These are phyloP conservation scores for Coemansia sp. DNA, from an alignment of 192 early-diverging fungal species.

Conservation along the genomic window DNA sequence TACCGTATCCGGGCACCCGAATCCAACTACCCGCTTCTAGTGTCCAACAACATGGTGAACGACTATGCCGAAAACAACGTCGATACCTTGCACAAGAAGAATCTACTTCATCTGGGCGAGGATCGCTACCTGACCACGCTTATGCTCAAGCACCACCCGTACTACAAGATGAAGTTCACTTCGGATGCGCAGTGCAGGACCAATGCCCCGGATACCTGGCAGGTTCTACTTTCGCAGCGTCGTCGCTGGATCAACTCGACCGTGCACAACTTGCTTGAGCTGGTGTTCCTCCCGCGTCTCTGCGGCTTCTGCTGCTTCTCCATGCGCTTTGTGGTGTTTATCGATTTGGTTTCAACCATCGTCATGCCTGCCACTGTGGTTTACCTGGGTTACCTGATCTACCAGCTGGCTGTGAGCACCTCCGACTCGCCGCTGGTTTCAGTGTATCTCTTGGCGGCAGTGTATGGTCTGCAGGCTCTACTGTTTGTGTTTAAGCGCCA, in stretches of 20 bases:
- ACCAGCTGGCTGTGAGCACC: constrained; percentile 57
- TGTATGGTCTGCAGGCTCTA: constrained; percentile 87
- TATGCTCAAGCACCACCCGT: constrained; percentile 98
- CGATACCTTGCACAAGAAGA: constrained; percentile 98
- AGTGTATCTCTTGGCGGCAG: constrained; percentile 79
- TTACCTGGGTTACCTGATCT: constrained; percentile 87
- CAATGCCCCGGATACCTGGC: constrained; percentile 94
- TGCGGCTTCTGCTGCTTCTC: constrained; percentile 99
- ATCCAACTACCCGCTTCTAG: constrained; percentile 88
- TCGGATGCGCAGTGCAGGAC: constrained; percentile 95
- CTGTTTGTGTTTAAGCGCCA: constrained; percentile 89
- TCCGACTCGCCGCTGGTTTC: constrained; percentile 74
- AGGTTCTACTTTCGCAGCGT: constrained; percentile 94
- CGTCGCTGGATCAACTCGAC: constrained; percentile 99
- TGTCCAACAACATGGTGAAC: constrained; percentile 77
- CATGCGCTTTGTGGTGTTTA: constrained; percentile 94
- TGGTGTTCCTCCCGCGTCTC: constrained; percentile 88
- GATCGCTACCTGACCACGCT: constrained; percentile 96
- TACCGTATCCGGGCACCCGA: constrained; percentile 92
- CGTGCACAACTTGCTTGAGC: constrained; percentile 96
- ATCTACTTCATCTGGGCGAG: constrained; percentile 97
- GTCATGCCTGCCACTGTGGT: constrained; percentile 92
- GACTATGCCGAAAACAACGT: constrained; percentile 96
- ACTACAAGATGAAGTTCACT: constrained; percentile 93
- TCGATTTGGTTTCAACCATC: constrained; percentile 92